Evolutionary conservation across 75 land plant genomes (phyloP), one percentile per base, ranked within the genome.

Genomic region (Sequoiadendron giganteum): DNA sequence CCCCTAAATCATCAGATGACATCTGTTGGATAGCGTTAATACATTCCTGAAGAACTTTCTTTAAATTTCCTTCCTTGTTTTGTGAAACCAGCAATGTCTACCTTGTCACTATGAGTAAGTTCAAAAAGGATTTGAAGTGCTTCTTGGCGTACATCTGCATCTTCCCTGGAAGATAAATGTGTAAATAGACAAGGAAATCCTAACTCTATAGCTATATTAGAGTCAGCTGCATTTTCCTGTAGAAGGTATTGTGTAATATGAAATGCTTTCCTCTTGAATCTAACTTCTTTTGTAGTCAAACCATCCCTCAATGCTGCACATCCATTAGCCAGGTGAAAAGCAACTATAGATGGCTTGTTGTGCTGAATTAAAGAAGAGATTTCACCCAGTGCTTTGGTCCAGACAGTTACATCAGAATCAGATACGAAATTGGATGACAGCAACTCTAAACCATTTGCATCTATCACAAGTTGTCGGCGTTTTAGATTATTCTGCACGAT

Each of bases 401-500:
- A 95, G 34, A 88, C 94, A 88, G 92, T 93, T 16, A 93, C 89
- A 87, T 97, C 95, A 84, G 97, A 89, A 90, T 98, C 99, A 19
- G 95, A 93, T 32, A 85, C 90, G 84, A 98, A 96, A 78, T 96
- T 96, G 76, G 87, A 85, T 13, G 97, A 80, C n/a, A 98, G 95
- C 82, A 90, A 88, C 52, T 98, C 99, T 36, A 98, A 82, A 0
- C 99, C 99, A 88, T 95, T 95, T 30, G 91, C 92, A 85, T 97
- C 99, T 95, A 98, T 96, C 15, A 98, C 99, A 89, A 96, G 90
- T 42, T 98, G 93, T 90, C 97, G 99, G 87, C 99, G 93, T 86
- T 87, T 94, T 7, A 97, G 99, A 88, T 98, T 98, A 90, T 98
- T 98, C 86, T 98, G 99, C 21, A 98, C 99, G 85, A 98, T 92